phyloP scores from a whole-genome alignment of 129 eudicot genomes.

The Flaveria trinervia region DNA sequence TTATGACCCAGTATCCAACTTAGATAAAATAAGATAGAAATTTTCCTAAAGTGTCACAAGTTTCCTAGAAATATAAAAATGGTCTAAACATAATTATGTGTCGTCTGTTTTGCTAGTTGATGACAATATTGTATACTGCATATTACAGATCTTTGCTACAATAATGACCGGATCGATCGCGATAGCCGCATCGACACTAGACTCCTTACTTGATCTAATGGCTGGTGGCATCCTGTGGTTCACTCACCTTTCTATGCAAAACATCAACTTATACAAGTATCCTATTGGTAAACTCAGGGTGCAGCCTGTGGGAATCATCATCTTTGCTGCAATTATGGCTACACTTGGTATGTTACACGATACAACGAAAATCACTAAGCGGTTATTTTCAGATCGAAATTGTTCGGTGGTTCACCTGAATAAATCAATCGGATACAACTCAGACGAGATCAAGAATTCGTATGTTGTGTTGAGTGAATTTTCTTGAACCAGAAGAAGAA shows the following conservation, averaged over 20 bases:
- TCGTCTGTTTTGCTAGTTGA: too few species aligned
- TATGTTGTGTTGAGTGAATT: too few species aligned
- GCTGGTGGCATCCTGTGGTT: conserved; percentile 99
- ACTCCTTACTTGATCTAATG: conserved; percentile 89
- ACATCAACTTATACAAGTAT: conserved; percentile 69
- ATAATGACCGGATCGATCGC: conserved; percentile 84
- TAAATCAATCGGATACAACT: too few species aligned
- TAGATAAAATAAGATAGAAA: background rate
- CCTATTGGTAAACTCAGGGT: conserved; percentile 93
- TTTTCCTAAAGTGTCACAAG: background rate
- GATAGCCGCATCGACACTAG: conserved; percentile 93
- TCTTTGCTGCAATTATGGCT: conserved; percentile 97
- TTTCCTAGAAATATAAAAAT: too few species aligned
- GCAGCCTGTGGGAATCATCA: conserved; percentile 89
- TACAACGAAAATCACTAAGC: background rate
- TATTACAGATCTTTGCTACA: conserved; percentile 71
- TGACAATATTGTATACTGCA: background rate
- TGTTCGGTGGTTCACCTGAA: too few species aligned
- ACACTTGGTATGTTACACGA: conserved; percentile 68
- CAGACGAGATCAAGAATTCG: too few species aligned
- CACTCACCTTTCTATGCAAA: conserved; percentile 84
- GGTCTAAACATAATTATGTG: too few species aligned
- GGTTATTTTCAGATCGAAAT: too few species aligned
- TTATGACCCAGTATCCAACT: background rate
- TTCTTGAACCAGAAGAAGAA: too few species aligned